Evolutionary conservation across 192 early-diverging fungal genomes (phyloP).

Genomic region (Pilaira anomala): DNA sequence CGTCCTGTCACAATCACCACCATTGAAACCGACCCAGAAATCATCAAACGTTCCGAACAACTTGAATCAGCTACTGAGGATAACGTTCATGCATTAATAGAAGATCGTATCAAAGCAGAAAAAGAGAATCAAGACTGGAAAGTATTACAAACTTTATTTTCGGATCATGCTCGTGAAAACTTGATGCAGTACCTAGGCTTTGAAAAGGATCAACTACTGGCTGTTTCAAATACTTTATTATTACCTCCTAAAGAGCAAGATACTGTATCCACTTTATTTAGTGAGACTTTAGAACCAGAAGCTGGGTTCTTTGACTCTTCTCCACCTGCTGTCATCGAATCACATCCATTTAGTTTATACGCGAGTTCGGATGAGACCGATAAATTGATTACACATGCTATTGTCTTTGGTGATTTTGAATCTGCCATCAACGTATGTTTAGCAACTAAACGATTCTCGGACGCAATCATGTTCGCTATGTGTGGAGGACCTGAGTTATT

Average conservation of each 20-base stretch:
- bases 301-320: conserved; percentile 9
- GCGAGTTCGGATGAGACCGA: conserved; percentile 64
- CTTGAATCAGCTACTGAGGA: background rate
- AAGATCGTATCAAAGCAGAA: background rate
- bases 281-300: conserved; percentile 13
- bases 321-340: conserved; percentile 13
- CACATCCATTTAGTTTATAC: conserved; percentile 18
- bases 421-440: conserved; percentile 85
- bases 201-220: conserved; percentile 60
- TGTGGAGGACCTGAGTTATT: conserved; percentile 62
- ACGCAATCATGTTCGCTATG: conserved; percentile 64
- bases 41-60: background rate
- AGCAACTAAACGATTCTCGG: conserved; percentile 67
- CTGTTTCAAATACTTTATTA: conserved; percentile 19
- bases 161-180: conserved; percentile 2
- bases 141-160: background rate
- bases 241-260: background rate
- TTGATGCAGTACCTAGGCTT: conserved; percentile 60
- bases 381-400: conserved; percentile 74
- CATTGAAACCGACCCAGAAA: background rate
- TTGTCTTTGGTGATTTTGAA: conserved; percentile 88
- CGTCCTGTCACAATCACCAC: background rate
- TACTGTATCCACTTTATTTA: background rate
- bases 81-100: background rate
- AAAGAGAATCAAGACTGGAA: background rate